Conservation (phyloP, 441 rosid genomes). For the Pelargonium australe region DNA sequence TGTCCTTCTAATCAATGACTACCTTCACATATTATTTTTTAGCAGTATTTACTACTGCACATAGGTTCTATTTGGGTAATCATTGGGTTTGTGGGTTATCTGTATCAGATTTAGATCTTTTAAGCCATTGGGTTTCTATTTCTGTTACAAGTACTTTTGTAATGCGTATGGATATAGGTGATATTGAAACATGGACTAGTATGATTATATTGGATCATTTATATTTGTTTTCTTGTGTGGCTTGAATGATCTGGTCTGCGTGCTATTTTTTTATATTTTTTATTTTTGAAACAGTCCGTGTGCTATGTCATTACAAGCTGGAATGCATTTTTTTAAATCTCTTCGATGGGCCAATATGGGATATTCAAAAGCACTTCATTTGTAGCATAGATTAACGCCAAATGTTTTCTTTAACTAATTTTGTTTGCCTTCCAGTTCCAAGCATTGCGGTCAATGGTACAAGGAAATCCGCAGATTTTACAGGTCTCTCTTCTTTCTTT, state of each 20-base stretch:
- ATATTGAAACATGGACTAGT: not conserved
- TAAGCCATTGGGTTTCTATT: not conserved
- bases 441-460: conserved; percentile 86
- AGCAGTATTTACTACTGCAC: conserved; percentile 20
- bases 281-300: too few species aligned
- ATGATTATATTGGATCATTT: not conserved
- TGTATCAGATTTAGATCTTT: conserved; percentile 20
- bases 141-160: not conserved
- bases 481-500: conserved; percentile 41
- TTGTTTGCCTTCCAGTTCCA: conserved; percentile 57
- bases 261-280: too few species aligned
- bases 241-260: not conserved
- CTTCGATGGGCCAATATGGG: not conserved
- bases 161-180: not conserved
- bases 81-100: not conserved
- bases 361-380: not conserved
- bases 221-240: not conserved
- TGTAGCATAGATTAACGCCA: not conserved
- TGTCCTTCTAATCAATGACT: not conserved
- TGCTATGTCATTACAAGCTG: too few species aligned
- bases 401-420: conserved; percentile 1
- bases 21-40: not conserved
- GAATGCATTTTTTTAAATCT: not conserved
- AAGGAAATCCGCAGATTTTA: conserved; percentile 90
- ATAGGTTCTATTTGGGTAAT: not conserved